phyloP scores from a whole-genome alignment of 2,329 filamentous ascomycete genomes.

The Xylariales sp. region DNA sequence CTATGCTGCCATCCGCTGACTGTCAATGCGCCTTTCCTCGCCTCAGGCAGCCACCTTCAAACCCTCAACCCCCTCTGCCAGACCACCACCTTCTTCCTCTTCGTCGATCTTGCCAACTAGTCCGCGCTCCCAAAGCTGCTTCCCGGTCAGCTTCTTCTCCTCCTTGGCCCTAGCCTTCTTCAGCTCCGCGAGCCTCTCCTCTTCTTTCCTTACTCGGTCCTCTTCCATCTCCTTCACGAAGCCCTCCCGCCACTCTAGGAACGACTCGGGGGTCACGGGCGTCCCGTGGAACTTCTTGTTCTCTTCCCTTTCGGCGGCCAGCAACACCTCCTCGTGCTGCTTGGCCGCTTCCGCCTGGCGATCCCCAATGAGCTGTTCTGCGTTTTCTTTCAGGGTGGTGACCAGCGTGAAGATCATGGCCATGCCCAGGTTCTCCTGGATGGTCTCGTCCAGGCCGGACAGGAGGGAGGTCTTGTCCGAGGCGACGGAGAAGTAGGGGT shows the following conservation, averaged over 20 bases:
- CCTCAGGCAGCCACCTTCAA: slow-evolving; percentile 69
- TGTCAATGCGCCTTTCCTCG: no score
- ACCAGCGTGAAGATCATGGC: slow-evolving; percentile 95
- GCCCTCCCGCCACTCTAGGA: slow-evolving; percentile 72
- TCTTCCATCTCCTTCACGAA: slow-evolving; percentile 83
- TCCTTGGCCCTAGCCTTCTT: slow-evolving; percentile 75
- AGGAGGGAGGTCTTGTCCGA: slow-evolving; percentile 75
- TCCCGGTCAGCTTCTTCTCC: slow-evolving; percentile 66
- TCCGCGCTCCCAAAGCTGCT: slow-evolving; percentile 73
- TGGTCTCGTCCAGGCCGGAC: slow-evolving; percentile 63
- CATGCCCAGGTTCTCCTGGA: slow-evolving; percentile 93
- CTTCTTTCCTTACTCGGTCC: slow-evolving; percentile 59
- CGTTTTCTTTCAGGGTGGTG: slow-evolving; percentile 79
- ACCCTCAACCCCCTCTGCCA: slow-evolving; percentile 60
- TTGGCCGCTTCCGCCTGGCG: slow-evolving; percentile 62
- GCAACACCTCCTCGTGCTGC: slow-evolving; percentile 48
- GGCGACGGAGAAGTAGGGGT: slow-evolving; percentile 72
- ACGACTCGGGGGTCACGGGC: slow-evolving; percentile 79
- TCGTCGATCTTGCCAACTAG: slow-evolving; percentile 63
- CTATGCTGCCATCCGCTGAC: neutral
- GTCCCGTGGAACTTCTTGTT: slow-evolving; percentile 96
- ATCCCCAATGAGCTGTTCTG: slow-evolving; percentile 77
- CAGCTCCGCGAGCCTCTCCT: slow-evolving; percentile 76
- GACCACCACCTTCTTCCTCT: slow-evolving; percentile 51
- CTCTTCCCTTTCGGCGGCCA: slow-evolving; percentile 76